A percentile compares a stretch with the other conserved stretches of the same genome.
phyloP scores from a whole-genome alignment of 306 rosid species.

The Prunus mume region DNA sequence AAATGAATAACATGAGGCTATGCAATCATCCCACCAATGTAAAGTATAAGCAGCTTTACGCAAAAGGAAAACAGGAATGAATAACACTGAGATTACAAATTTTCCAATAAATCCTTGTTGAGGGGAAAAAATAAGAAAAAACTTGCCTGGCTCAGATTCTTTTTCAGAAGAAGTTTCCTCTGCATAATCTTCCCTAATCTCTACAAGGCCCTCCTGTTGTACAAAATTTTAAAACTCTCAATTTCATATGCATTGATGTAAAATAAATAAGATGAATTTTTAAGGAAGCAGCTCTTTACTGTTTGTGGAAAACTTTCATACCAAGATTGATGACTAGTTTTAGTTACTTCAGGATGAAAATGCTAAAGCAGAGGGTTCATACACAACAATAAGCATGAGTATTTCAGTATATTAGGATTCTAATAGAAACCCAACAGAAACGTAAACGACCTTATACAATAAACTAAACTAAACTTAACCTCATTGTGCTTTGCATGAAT shows the following conservation, averaged over 20 bases:
- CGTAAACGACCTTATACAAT: not conserved
- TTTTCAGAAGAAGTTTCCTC: slow-evolving; percentile 40
- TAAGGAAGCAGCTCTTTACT: not conserved
- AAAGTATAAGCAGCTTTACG: not conserved
- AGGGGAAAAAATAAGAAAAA: slow-evolving; percentile 16
- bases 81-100: not conserved
- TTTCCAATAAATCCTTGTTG: not conserved
- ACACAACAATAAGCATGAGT: not conserved
- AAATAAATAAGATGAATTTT: not conserved
- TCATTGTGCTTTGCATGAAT: not conserved
- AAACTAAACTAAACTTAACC: not conserved
- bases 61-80: not conserved
- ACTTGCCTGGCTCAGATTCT: slow-evolving; percentile 53
- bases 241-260: not conserved
- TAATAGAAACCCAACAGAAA: not conserved
- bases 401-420: not conserved
- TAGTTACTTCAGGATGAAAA: not conserved
- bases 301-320: not conserved
- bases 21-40: not conserved
- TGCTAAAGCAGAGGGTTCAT: not conserved
- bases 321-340: not conserved
- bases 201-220: slow-evolving; percentile 71
- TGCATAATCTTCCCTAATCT: slow-evolving; percentile 74
- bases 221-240: not conserved
- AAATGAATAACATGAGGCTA: not conserved